Percentiles rank a stretch among this genome's conserved stretches.
Evolutionary conservation across 2,329 filamentous ascomycete genomes (phyloP).

Genomic region (Aspergillus calidoustus): DNA sequence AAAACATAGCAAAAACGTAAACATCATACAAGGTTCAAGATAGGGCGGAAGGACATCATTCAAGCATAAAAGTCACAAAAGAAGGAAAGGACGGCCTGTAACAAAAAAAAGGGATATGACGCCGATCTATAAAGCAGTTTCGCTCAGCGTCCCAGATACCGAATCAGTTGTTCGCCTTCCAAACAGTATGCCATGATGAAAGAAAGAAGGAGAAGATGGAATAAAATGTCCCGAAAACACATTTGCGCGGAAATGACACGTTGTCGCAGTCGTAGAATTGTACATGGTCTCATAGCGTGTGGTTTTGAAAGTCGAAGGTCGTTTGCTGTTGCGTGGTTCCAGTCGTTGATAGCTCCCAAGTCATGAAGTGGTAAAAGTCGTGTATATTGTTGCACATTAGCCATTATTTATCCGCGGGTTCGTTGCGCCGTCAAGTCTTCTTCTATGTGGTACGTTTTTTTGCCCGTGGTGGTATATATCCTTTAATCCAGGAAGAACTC

Average conservation of each 20-base stretch:
- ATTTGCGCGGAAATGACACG: slow-evolving; percentile 17
- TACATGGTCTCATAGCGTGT: slow-evolving; percentile 30
- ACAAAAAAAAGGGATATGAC: slow-evolving; percentile 16
- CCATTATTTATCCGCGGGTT: slow-evolving; percentile 22
- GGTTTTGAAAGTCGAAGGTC: slow-evolving; percentile 15
- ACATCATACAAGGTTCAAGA: slow-evolving; percentile 20
- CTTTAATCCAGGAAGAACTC: slow-evolving; percentile 31
- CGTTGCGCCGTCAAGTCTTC: slow-evolving; percentile 25
- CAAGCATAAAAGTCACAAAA: slow-evolving; percentile 21
- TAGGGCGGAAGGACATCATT: slow-evolving; percentile 8
- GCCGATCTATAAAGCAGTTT: slow-evolving; percentile 17
- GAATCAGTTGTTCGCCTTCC: slow-evolving; percentile 23
- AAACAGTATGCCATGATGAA: slow-evolving; percentile 13
- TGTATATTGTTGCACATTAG: slow-evolving; percentile 21
- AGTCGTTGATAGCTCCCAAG: slow-evolving; percentile 26
- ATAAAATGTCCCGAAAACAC: slow-evolving; percentile 16
- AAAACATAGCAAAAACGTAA: slow-evolving; percentile 24
- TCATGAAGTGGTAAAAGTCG: slow-evolving; percentile 22
- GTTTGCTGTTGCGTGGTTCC: slow-evolving; percentile 26
- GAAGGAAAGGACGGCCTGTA: slow-evolving; percentile 28
- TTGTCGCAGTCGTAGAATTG: slow-evolving; percentile 24
- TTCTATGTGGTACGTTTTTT: slow-evolving; percentile 9
- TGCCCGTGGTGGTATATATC: not conserved
- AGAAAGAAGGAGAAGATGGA: slow-evolving; percentile 6
- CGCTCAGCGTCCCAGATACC: slow-evolving; percentile 17